These are phyloP conservation scores for Fusarium fracticaudum DNA, from an alignment of 2,329 filamentous ascomycete species.

Conservation along the genomic window DNA sequence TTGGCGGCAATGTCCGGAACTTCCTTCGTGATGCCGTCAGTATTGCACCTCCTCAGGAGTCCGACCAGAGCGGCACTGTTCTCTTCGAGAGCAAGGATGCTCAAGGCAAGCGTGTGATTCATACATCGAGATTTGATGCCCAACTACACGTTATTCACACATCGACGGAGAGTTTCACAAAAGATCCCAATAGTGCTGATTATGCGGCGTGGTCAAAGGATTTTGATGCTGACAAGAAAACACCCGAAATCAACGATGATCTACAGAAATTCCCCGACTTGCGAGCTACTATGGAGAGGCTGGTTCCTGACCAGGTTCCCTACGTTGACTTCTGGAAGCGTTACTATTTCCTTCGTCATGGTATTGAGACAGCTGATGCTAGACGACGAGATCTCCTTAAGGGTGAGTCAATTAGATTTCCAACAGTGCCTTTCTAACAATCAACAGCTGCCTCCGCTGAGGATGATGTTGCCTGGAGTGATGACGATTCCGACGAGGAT, in stretches of 20 bases:
- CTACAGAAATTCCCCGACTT: slow-evolving; percentile 88
- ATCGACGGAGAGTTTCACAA: slow-evolving; percentile 80
- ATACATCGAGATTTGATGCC: slow-evolving; percentile 92
- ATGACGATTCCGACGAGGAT: slow-evolving; percentile 64
- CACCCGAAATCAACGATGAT: slow-evolving; percentile 82
- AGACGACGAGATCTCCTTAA: slow-evolving; percentile 89
- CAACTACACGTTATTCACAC: slow-evolving; percentile 96
- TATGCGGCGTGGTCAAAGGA: slow-evolving; percentile 77
- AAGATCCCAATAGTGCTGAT: slow-evolving; percentile 80
- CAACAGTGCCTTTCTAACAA: slow-evolving; percentile 17
- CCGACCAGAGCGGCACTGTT: slow-evolving; percentile 67
- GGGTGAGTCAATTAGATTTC: slow-evolving; percentile 64
- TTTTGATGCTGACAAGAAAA: slow-evolving; percentile 87
- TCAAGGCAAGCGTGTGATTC: slow-evolving; percentile 90
- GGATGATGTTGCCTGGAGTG: slow-evolving; percentile 77
- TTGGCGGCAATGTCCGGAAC: slow-evolving; percentile 87
- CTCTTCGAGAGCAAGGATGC: slow-evolving; percentile 95
- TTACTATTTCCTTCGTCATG: slow-evolving; percentile 94
- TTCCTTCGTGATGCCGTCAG: slow-evolving; percentile 92
- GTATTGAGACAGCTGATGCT: slow-evolving; percentile 92
- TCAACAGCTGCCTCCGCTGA: slow-evolving; percentile 71
- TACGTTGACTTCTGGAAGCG: slow-evolving; percentile 92
- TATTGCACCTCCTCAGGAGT: slow-evolving; percentile 77
- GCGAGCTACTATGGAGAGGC: slow-evolving; percentile 88
- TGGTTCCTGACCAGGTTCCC: slow-evolving; percentile 92